A percentile compares a stretch with the other conserved stretches of the same genome.
Conservation (phyloP, 495 filamentous ascomycete species). For the Tricharina praecox region DNA sequence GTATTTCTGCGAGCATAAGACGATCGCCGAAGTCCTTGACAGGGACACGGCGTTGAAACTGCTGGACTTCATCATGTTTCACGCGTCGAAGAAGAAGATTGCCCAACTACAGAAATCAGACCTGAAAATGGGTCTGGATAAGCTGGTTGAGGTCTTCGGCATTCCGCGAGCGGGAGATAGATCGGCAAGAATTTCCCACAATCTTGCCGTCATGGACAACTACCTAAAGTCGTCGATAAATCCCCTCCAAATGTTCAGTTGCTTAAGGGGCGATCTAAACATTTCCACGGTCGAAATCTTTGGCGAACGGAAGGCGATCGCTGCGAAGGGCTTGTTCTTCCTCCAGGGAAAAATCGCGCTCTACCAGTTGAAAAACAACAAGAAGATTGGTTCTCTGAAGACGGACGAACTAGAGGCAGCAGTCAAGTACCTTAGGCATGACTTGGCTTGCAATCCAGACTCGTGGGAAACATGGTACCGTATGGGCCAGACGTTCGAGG, state of each 20-base stretch:
- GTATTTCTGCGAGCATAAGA: conserved; percentile 30
- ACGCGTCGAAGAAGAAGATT: conserved; percentile 69
- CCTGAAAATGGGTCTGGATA: conserved; percentile 71
- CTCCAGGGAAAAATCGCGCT: conserved; percentile 74
- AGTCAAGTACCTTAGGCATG: conserved; percentile 61
- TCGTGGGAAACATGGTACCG: conserved; percentile 96
- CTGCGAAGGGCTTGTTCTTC: conserved; percentile 82
- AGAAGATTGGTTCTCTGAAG: conserved; percentile 56
- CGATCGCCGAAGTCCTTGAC: conserved; percentile 50
- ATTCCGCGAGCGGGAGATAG: conserved; percentile 25
- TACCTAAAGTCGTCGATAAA: conserved; percentile 69
- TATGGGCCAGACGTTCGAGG: conserved; percentile 78
- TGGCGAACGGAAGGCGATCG: conserved; percentile 40
- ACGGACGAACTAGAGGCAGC: conserved; percentile 78
- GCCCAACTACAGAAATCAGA: conserved; percentile 85
- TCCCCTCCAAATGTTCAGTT: conserved; percentile 60
- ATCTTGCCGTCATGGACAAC: conserved; percentile 35
- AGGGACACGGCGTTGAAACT: conserved; percentile 57
- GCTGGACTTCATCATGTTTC: conserved; percentile 61
- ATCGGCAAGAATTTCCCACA: conserved; percentile 16
- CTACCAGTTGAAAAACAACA: conserved; percentile 72
- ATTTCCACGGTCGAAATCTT: conserved; percentile 37
- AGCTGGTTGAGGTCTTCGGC: conserved; percentile 60
- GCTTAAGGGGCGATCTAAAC: conserved; percentile 56
- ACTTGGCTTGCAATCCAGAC: conserved; percentile 67